These are phyloP conservation scores for Prunus salicina DNA, from an alignment of 306 rosid species.

Conservation along the genomic window DNA sequence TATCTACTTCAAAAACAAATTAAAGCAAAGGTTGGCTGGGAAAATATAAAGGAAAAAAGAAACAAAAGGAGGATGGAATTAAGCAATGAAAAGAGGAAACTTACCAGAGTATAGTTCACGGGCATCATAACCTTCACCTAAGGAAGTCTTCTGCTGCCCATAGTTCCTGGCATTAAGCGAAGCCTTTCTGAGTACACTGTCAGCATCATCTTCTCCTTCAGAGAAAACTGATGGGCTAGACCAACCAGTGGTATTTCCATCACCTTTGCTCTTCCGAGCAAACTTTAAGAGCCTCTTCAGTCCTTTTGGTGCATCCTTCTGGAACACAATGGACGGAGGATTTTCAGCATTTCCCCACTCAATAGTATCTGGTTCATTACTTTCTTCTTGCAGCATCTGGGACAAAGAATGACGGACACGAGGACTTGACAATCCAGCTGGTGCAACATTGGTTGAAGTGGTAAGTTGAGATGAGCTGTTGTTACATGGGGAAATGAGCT, in stretches of 20 bases:
- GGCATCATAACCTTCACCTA: slow-evolving; percentile 51
- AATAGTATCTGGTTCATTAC: slow-evolving; percentile 64
- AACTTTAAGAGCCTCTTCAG: slow-evolving; percentile 88
- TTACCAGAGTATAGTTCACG: slow-evolving; percentile 45
- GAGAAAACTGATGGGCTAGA: slow-evolving; percentile 95
- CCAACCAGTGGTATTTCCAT: slow-evolving; percentile 66
- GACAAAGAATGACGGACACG: slow-evolving; percentile 94
- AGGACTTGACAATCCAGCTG: slow-evolving; percentile 55
- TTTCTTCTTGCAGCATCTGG: slow-evolving; percentile 98
- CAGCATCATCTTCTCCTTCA: slow-evolving; percentile 96
- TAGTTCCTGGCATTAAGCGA: slow-evolving; percentile 58
- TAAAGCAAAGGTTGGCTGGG: neutral
- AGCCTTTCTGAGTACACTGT: slow-evolving; percentile 71
- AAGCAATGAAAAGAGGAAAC: slow-evolving; percentile 21
- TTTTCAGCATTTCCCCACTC: slow-evolving; percentile 98
- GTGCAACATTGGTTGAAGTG: slow-evolving; percentile 44
- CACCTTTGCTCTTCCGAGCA: slow-evolving; percentile 94
- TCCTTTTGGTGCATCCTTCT: slow-evolving; percentile 93
- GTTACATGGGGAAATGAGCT: slow-evolving; percentile 44
- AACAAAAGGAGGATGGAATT: slow-evolving; percentile 7
- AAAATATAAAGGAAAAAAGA: neutral
- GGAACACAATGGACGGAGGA: slow-evolving; percentile 76
- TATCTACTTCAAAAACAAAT: neutral
- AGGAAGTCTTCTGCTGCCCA: slow-evolving; percentile 62
- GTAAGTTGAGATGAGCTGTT: slow-evolving; percentile 44